These are phyloP conservation scores for Coffea canephora DNA, from an alignment of 257 asterid genomes.

Conservation along the genomic window DNA sequence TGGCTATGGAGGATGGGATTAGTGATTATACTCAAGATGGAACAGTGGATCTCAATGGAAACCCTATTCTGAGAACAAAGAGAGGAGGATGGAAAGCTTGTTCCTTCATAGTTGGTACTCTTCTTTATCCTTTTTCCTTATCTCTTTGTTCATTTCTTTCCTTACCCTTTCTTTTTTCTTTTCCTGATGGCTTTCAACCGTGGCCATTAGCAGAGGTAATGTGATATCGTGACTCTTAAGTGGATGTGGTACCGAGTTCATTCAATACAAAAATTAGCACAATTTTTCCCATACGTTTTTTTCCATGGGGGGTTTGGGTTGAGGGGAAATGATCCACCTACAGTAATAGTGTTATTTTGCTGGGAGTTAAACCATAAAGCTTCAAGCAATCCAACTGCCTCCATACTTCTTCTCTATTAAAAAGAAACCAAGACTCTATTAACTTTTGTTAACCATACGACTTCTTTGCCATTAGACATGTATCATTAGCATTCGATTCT, in stretches of 20 bases:
- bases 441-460: conserved; percentile 9
- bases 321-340: not conserved
- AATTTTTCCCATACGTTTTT: too few species aligned
- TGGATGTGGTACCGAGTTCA: not conserved
- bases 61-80: conserved; percentile 68
- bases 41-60: conserved; percentile 72
- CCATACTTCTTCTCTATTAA: not conserved
- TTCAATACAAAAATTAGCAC: not conserved
- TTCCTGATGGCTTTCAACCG: not conserved
- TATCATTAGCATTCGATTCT: not conserved
- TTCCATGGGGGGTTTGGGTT: not conserved
- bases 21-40: conserved; percentile 24
- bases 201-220: not conserved
- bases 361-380: not conserved
- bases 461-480: not conserved
- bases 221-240: too few species aligned
- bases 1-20: conserved; percentile 25
- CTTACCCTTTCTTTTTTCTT: not conserved
- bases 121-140: not conserved
- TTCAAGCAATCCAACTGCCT: not conserved
- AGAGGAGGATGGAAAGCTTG: conserved; percentile 92
- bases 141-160: not conserved
- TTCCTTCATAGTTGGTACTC: conserved; percentile 68
- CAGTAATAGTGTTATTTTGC: not conserved
- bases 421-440: not conserved